These are phyloP conservation scores for Aspergillus hiratsukae DNA, from an alignment of 2,329 filamentous ascomycete species.

Conservation along the genomic window DNA sequence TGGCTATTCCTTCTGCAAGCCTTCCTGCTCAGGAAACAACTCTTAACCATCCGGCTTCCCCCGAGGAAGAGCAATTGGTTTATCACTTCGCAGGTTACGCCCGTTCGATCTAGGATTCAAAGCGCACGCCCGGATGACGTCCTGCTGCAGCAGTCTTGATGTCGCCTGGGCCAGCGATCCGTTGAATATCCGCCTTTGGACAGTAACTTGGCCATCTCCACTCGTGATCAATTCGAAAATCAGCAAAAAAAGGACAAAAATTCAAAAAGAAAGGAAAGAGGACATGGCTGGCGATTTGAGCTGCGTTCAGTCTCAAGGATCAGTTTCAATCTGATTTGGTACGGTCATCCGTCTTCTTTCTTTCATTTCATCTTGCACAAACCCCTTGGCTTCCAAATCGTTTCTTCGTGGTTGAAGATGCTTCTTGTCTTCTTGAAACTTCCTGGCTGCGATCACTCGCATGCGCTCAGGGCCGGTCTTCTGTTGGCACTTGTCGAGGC, in stretches of 20 bases:
- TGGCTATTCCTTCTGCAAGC: background rate
- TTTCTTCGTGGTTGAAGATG: background rate
- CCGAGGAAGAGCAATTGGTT: background rate
- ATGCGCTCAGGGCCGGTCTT: background rate
- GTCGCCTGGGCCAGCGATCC: background rate
- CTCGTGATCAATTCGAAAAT: background rate
- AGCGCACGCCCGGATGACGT: background rate
- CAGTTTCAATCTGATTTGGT: background rate
- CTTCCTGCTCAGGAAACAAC: background rate
- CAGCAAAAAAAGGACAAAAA: background rate
- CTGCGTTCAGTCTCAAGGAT: background rate
- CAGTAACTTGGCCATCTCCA: background rate
- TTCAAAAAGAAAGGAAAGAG: background rate
- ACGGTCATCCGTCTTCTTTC: background rate
- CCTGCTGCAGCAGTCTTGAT: background rate
- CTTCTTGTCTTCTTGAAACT: background rate
- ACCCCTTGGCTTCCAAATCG: background rate
- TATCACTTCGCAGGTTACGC: background rate
- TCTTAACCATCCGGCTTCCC: background rate
- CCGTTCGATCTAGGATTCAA: background rate
- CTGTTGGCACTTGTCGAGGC: background rate
- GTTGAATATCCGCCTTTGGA: background rate
- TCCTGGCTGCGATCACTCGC: background rate
- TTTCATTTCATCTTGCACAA: background rate
- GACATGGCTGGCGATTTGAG: background rate